A percentile compares a stretch with the other conserved stretches of the same genome.
Evolutionary conservation across 2,329 filamentous ascomycete genomes (phyloP).

Genomic region (Orbilia quercus): DNA sequence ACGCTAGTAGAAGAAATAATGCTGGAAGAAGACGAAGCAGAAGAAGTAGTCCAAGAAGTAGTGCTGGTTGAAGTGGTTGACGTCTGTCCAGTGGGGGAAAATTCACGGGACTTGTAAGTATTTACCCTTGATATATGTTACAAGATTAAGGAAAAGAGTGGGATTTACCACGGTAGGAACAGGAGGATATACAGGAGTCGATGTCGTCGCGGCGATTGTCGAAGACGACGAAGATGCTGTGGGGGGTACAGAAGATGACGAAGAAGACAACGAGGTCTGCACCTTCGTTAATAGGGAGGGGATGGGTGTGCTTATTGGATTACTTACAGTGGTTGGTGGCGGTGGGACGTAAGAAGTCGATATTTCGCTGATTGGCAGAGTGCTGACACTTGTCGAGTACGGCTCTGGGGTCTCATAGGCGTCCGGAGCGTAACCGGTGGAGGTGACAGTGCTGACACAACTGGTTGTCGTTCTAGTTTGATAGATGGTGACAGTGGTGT

Average conservation of each 20-base stretch:
- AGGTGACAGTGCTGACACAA: slow-evolving; percentile 42
- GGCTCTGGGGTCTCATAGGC: slow-evolving; percentile 20
- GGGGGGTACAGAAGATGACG: slow-evolving; percentile 6
- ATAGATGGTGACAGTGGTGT: slow-evolving; percentile 50
- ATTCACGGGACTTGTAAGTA: slow-evolving; percentile 39
- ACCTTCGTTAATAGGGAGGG: slow-evolving; percentile 55
- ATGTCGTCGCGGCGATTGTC: slow-evolving; percentile 35
- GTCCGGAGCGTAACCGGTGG: slow-evolving; percentile 42
- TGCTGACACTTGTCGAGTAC: slow-evolving; percentile 42
- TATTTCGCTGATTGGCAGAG: slow-evolving; percentile 40
- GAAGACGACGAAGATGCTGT: slow-evolving; percentile 19
- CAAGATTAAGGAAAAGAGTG: slow-evolving; percentile 20
- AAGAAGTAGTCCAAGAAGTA: slow-evolving; percentile 24
- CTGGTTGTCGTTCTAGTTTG: slow-evolving; percentile 44
- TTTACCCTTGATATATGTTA: slow-evolving; percentile 34
- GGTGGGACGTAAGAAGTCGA: slow-evolving; percentile 43
- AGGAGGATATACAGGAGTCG: slow-evolving; percentile 49
- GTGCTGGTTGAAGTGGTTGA: slow-evolving; percentile 35
- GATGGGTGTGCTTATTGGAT: slow-evolving; percentile 10
- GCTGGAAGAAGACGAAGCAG: slow-evolving; percentile 34
- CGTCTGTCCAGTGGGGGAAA: slow-evolving; percentile 39
- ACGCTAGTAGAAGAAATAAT: slow-evolving; percentile 34
- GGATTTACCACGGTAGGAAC: slow-evolving; percentile 47
- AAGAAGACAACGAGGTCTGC: slow-evolving; percentile 35
- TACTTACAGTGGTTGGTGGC: slow-evolving; percentile 48